Evolutionary conservation across 768 basidiomycete genomes (phyloP).

Genomic region (Cytidiella melzeri): DNA sequence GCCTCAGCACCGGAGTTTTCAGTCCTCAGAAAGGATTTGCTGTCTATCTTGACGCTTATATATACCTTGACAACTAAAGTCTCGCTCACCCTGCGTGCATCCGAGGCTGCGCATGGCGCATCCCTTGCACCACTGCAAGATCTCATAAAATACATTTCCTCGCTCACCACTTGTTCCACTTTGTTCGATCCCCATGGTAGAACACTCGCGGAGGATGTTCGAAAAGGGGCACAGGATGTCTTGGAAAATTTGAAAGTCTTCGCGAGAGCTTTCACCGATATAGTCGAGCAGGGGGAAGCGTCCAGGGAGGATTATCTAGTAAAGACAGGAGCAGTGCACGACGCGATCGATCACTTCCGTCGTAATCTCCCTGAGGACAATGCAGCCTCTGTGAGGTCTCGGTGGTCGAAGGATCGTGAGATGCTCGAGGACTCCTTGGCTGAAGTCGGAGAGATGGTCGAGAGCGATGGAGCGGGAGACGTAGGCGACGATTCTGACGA

Average conservation of each 20-base stretch:
- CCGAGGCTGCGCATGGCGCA: slow-evolving; percentile 19
- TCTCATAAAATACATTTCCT: slow-evolving; percentile 16
- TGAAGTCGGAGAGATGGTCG: slow-evolving; percentile 53
- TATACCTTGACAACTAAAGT: slow-evolving; percentile 24
- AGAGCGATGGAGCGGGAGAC: slow-evolving; percentile 26
- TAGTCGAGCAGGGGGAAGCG: slow-evolving; percentile 7
- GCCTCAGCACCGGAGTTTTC: slow-evolving; percentile 6
- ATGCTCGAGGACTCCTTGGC: slow-evolving; percentile 55
- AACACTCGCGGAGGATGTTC: slow-evolving; percentile 18
- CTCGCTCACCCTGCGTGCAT: slow-evolving; percentile 20
- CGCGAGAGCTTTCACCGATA: slow-evolving; percentile 7
- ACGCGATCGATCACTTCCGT: slow-evolving; percentile 20
- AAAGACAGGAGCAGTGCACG: slow-evolving; percentile 24
- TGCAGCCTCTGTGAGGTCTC: slow-evolving; percentile 46
- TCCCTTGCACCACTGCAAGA: slow-evolving; percentile 19
- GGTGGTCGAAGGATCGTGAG: slow-evolving; percentile 45
- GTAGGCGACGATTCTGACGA: slow-evolving; percentile 21
- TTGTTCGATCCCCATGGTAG: slow-evolving; percentile 22
- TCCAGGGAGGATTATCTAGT: slow-evolving; percentile 21
- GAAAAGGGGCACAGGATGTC: slow-evolving; percentile 12
- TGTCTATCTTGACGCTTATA: slow-evolving; percentile 22
- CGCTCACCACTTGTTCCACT: slow-evolving; percentile 23
- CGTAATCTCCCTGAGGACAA: slow-evolving; percentile 53
- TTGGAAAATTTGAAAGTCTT: slow-evolving; percentile 14
- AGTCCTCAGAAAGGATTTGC: slow-evolving; percentile 21